Evolutionary conservation across 2,329 filamentous ascomycete genomes (phyloP).

Genomic region (Ceratocystis lukuohia): DNA sequence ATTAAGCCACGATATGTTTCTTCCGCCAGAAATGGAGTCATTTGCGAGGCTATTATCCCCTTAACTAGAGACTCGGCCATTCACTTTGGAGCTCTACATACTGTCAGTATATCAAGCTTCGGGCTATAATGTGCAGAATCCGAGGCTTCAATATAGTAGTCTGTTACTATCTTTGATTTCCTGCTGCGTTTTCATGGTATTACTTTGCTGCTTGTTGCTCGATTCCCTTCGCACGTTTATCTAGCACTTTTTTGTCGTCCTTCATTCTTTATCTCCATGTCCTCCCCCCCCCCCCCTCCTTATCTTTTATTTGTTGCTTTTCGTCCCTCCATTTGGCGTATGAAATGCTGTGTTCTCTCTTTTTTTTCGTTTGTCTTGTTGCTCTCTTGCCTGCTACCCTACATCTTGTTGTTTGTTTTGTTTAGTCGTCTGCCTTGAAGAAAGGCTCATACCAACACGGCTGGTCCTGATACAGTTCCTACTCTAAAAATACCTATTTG

Average conservation of each 20-base stretch:
- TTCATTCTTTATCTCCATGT: conserved; percentile 23
- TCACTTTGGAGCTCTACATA: conserved; percentile 1
- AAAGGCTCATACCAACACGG: conserved; percentile 11
- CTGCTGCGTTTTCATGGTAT: conserved; percentile 9
- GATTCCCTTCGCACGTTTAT: conserved; percentile 10
- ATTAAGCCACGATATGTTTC: not conserved
- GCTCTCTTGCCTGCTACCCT: not conserved
- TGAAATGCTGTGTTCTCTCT: conserved; percentile 12
- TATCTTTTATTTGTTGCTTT: conserved; percentile 14
- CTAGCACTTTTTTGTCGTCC: conserved; percentile 11
- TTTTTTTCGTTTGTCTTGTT: conserved; percentile 3
- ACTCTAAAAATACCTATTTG: conserved; percentile 1
- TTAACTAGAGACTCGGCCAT: not conserved
- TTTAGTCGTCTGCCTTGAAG: conserved; percentile 1
- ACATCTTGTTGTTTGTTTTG: not conserved
- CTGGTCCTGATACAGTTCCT: conserved; percentile 2
- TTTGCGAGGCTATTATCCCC: not conserved
- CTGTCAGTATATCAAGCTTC: not conserved
- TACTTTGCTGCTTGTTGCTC: conserved; percentile 9
- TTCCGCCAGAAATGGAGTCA: not conserved
- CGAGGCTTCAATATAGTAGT: not conserved
- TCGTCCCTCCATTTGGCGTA: not conserved
- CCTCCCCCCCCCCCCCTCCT: conserved; percentile 18
- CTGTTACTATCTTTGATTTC: not conserved
- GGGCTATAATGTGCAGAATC: not conserved